Evolutionary conservation across 257 asterid species (phyloP).

Genomic region (Echium plantagineum): DNA sequence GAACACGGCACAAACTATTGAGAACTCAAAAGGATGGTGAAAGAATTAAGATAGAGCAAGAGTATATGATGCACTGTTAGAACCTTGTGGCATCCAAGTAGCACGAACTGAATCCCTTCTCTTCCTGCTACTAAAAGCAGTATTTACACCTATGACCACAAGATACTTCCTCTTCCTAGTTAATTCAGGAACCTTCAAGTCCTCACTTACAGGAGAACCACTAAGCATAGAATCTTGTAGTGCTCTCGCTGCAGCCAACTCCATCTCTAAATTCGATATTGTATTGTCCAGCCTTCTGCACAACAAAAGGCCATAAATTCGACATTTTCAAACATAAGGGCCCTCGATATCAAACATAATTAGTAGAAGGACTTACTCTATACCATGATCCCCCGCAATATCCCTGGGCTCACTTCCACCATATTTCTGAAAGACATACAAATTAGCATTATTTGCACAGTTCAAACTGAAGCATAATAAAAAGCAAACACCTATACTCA

Average conservation of each 20-base stretch:
- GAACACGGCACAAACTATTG: not conserved
- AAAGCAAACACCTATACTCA: constrained; percentile 26
- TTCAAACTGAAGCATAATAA: not conserved
- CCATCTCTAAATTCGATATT: constrained; percentile 78
- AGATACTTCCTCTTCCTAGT: constrained; percentile 58
- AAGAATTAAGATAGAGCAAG: not conserved
- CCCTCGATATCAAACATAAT: constrained; percentile 6
- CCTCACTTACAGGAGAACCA: constrained; percentile 75
- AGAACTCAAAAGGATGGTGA: not conserved
- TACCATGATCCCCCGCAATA: constrained; percentile 33
- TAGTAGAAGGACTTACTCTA: constrained; percentile 40
- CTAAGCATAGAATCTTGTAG: constrained; percentile 64
- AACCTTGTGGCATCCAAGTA: constrained; percentile 92
- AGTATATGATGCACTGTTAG: not conserved
- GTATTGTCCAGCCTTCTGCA: constrained; percentile 70
- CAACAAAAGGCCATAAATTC: constrained; percentile 7
- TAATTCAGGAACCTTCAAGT: constrained; percentile 52
- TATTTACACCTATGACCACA: constrained; percentile 68
- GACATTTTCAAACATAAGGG: constrained; percentile 5
- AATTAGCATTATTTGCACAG: not conserved
- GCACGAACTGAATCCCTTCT: constrained; percentile 78
- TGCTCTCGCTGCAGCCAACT: constrained; percentile 76
- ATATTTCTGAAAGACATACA: constrained; percentile 26
- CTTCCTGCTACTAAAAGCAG: constrained; percentile 74
- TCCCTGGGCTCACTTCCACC: constrained; percentile 30